phyloP scores from a whole-genome alignment of 1,284 basidiomycete species.

The Cystobasidiaceae sp. region DNA sequence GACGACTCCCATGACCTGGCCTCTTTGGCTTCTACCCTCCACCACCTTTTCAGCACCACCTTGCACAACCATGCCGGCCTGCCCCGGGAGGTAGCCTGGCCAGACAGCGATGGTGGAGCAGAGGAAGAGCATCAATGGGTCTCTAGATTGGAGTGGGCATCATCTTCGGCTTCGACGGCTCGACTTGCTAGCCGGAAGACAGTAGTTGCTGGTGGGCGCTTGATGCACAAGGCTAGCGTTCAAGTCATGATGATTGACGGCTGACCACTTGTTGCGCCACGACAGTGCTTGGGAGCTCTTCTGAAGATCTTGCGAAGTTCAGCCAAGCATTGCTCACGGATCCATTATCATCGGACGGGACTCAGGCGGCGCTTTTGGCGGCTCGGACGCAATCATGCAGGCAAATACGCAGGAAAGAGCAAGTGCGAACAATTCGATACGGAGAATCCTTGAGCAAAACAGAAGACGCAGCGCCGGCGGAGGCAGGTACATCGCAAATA shows the following conservation, averaged over 20 bases:
- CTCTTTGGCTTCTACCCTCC: background rate
- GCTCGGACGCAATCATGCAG: background rate
- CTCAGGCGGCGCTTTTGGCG: background rate
- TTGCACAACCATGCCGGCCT: background rate
- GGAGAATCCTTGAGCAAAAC: too few species aligned
- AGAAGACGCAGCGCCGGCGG: too few species aligned
- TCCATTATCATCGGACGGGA: slow-evolving; percentile 11
- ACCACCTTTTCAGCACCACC: background rate
- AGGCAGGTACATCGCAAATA: too few species aligned
- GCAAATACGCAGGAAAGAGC: background rate
- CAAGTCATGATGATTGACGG: too few species aligned
- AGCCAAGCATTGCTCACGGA: slow-evolving; percentile 18
- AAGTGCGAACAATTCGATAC: background rate
- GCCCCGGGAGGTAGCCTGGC: slow-evolving; percentile 9
- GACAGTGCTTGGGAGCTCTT: slow-evolving; percentile 20
- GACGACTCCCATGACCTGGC: background rate
- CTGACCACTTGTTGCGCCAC: too few species aligned
- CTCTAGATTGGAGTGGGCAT: background rate
- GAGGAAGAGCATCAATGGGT: slow-evolving; percentile 28
- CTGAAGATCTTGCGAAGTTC: slow-evolving; percentile 11
- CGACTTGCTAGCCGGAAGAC: background rate
- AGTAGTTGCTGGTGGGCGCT: background rate
- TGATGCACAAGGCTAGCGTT: too few species aligned
- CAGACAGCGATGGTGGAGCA: slow-evolving; percentile 5
- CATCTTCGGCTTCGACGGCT: background rate